Evolutionary conservation across 2,329 filamentous ascomycete genomes (phyloP), one percentile per base, ranked within the genome.

Genomic region (Phyllosticta citribraziliensis): DNA sequence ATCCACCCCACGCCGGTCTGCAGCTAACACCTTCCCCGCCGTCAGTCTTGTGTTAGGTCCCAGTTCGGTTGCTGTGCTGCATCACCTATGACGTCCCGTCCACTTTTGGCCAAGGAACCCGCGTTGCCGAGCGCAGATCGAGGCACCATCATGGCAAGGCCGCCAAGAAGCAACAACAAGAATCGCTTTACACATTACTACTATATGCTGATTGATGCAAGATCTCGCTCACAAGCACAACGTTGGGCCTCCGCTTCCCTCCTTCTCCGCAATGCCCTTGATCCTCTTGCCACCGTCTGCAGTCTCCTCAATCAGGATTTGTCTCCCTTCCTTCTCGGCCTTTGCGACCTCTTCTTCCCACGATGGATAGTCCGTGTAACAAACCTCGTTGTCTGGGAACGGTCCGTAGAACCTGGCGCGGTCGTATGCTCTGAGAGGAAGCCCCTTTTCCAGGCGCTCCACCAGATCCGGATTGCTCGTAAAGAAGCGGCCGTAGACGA

Each of bases 401-500:
- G 68, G 66, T 12, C 66, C 63, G 33, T 76, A 76, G 57, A 77
- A 76, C 14, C 67, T 68, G 5, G 65, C 62, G n/a, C 76, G 70
- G 57, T 79, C 72, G 62, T 77, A 78, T 22, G 67, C 64, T 3
- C 70, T 71, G 53, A 80, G 66, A 47, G 69, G 66, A 14, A 74
- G 65, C 0, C 73, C 74, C 30, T 78, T 70, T 19, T 70, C 67
- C 20, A 80, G 62, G 55, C 76, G 72, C 64, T 72, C 75, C 0
- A 74, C 72, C 40, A 80, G 65, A 68, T 80, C 78, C 1, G 78
- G 77, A 56, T 79, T 80, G 20, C 74, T 70, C 53, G 77, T 77
- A 63, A 79, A 80, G 65, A 70, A 75, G 17, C 75, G 69, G 14
- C 77, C 78, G 58, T 78, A 79, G 3, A 76, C 74, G 61, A 78